Percentiles rank a stretch among this genome's conserved stretches.
phyloP scores from a whole-genome alignment of 352 stramenopile genomes.

The Pythium oligandrum region DNA sequence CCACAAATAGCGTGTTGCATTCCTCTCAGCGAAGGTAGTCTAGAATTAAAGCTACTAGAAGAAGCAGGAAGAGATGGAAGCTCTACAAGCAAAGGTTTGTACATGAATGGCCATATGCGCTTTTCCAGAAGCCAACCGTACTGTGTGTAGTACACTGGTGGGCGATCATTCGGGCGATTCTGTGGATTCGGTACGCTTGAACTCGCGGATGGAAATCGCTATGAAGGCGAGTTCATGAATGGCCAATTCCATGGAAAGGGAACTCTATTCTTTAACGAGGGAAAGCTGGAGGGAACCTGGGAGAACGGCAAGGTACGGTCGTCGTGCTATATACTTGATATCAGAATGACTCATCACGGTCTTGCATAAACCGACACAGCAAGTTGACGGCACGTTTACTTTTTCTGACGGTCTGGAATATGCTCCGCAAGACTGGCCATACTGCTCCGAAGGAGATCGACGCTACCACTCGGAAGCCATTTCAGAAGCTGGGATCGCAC shows the following conservation, averaged over 20 bases:
- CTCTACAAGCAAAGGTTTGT: no score
- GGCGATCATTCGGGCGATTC: constrained; percentile 52
- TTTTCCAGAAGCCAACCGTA: neutral
- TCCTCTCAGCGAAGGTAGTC: neutral
- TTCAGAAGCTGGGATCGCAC: constrained; percentile 41
- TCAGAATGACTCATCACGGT: neutral
- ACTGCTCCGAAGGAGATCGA: constrained; percentile 57
- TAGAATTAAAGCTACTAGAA: constrained; percentile 1
- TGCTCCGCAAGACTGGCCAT: constrained; percentile 48
- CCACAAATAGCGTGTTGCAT: no score
- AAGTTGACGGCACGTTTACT: constrained; percentile 71
- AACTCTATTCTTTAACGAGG: constrained; percentile 64
- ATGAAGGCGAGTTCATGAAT: constrained; percentile 80
- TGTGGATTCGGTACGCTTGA: constrained; percentile 51
- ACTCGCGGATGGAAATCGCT: constrained; percentile 54
- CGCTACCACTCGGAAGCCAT: constrained; percentile 69
- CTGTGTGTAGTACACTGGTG: constrained; percentile 45
- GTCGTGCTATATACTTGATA: neutral
- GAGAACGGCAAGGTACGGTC: constrained; percentile 51
- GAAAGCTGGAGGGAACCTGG: constrained; percentile 67
- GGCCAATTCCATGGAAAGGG: constrained; percentile 75
- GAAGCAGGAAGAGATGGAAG: neutral
- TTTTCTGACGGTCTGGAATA: constrained; percentile 78
- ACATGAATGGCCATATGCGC: no score
- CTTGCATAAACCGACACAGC: constrained; percentile 19